Evolutionary conservation across 2,329 filamentous ascomycete genomes (phyloP), one percentile per base, ranked within the genome.

Genomic region (Exserohilum turcica): DNA sequence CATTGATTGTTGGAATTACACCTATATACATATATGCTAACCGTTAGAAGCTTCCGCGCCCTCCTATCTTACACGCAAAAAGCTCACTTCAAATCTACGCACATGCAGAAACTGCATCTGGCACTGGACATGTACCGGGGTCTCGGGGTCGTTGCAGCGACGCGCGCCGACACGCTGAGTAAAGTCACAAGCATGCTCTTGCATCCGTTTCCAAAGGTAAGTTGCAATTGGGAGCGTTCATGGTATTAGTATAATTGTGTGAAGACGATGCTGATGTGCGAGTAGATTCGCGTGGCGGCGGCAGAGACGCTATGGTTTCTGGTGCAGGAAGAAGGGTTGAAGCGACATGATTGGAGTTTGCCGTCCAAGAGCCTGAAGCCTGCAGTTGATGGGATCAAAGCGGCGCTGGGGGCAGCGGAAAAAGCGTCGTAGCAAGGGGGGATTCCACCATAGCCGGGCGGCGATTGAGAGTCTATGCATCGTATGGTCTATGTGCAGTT

Each of bases 151-250:
- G 71, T 82, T n/a, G 74, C 78, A 19, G 76, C 77, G 0, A 75
- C 84, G 6, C 75, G 77, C 7, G 78, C 78, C 52, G 81, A 82
- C 16, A 88, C 88, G 3, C 74, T 86, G 48, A 86, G 82, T 68
- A 90, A 92, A 71, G 77, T 97, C 35, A 83, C 83, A 0, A 85
- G 83, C 18, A 84, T 96, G 78, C 77, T 96, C 58, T 75, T 85
- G 52, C 93, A 96, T 77, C 90, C 91, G 0, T 96, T 91, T 80
- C 91, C 92, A 5, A 84, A 84, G 65, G 86, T 95, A 62, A 18
- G 13, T 29, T 10, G 9, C 10, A 3, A 6, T 27, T 24, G 21
- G 21, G 7, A 24, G 21, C 7, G 21, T 4, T 24, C 21, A 5
- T 24, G 21, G 21, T 5, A 24, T 24, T 24, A n/a, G n/a, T n/a